Evolutionary conservation across 129 eudicot species (phyloP).

Genomic region (Rutidosis leptorrhynchoides): DNA sequence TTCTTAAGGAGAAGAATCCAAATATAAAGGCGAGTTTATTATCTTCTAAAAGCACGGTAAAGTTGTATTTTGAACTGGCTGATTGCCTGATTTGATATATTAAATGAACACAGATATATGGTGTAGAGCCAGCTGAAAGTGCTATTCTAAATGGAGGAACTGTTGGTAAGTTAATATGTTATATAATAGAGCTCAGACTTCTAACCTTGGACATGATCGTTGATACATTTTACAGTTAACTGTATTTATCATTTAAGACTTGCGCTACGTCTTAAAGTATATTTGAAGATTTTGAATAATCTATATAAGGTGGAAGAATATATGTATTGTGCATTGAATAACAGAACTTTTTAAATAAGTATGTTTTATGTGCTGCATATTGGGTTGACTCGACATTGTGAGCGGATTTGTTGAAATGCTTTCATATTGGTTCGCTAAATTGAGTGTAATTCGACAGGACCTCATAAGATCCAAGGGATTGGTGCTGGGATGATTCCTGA

Average conservation of each 20-base stretch:
- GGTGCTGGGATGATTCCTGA: slow-evolving; percentile 21
- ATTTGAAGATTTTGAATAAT: not conserved
- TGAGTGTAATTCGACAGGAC: not conserved
- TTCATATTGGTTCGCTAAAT: not conserved
- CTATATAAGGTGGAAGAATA: not conserved
- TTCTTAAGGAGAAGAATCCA: slow-evolving; percentile 20
- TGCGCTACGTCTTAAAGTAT: not conserved
- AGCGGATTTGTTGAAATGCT: not conserved
- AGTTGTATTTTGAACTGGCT: not conserved
- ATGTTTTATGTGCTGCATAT: not conserved
- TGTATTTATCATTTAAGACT: not conserved
- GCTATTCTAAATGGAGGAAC: slow-evolving; percentile 11
- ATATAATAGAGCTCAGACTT: not conserved
- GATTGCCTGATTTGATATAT: not conserved
- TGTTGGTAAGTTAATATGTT: not conserved
- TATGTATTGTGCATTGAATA: not conserved
- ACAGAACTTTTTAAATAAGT: no score
- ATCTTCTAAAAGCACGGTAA: not conserved
- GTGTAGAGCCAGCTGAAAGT: slow-evolving; percentile 22
- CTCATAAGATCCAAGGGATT: slow-evolving; percentile 22
- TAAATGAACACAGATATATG: slow-evolving; percentile 7
- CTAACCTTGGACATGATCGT: not conserved
- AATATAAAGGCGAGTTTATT: slow-evolving; percentile 11
- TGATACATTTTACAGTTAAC: not conserved
- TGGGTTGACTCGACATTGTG: not conserved